Evolutionary conservation across 208 protist species (phyloP).

Genomic region (Acanthamoeba triangularis): DNA sequence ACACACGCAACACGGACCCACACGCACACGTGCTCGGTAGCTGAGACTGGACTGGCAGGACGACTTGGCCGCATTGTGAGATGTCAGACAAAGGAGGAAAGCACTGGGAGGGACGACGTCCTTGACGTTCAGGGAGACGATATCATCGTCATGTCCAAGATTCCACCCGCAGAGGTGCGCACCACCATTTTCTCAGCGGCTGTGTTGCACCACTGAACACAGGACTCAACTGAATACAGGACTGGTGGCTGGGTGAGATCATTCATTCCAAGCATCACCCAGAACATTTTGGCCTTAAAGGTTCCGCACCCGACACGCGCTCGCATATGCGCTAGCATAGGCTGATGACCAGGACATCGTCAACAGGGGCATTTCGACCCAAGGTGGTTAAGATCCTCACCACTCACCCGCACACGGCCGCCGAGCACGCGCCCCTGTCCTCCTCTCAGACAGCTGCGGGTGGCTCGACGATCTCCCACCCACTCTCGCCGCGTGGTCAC

Average conservation of each 20-base stretch:
- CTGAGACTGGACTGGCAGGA: background rate
- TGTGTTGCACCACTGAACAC: background rate
- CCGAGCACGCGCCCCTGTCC: background rate
- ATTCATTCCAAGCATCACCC: background rate
- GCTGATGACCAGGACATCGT: background rate
- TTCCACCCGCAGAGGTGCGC: background rate
- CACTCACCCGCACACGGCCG: background rate
- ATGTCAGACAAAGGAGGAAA: background rate
- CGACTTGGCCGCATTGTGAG: background rate
- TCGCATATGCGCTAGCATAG: background rate
- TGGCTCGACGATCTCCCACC: too few relatives aligned
- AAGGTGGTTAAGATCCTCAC: conserved; percentile 10
- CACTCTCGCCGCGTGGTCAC: background rate
- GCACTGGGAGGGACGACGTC: background rate
- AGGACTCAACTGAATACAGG: background rate
- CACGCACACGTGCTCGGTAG: background rate
- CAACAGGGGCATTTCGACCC: background rate
- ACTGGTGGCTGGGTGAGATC: conserved; percentile 25
- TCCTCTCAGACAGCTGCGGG: background rate
- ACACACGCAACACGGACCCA: background rate
- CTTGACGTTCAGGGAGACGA: background rate
- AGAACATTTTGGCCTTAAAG: background rate
- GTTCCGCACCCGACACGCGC: background rate
- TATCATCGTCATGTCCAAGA: background rate
- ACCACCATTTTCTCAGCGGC: background rate